Evolutionary conservation across 352 stramenopile genomes (phyloP), one percentile per base, ranked within the genome.

Genomic region (Pythium biforme): DNA sequence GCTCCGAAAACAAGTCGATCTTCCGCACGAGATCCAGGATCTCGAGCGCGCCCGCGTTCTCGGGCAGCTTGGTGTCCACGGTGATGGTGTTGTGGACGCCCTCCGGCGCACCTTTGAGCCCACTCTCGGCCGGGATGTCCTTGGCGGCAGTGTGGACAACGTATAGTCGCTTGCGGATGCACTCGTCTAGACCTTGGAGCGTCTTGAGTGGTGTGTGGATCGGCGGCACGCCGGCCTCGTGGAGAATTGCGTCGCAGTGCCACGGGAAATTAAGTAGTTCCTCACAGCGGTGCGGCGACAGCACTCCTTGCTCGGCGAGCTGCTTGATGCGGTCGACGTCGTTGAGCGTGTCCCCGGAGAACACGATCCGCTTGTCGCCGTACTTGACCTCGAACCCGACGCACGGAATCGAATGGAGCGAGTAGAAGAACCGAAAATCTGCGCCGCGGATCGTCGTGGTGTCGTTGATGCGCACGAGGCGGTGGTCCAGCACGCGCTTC

Each of bases 371-470:
- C 53, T 97, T 92, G 64, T 93, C 90, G 33, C 94, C 87, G 79
- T 97, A 99, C 4, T 81, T 88, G 65, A 94, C 88, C 53, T 97
- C 89, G 56, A 99, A 98, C 34, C 92, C 94, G 23, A 99, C 84
- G 69, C 95, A 99, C 23, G 95, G 95, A 59, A 99, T 99, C 39
- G 89, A 97, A 66, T 99, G 95, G 25, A 99, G 67, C 17, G 92
- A 97, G 73, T 99, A 98, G 39, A 96, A 98, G 68, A 99, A 99
- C 29, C 95, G 83, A 68, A 98, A 98, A n/a, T 84, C 89, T 26
- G 90, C 94, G 15, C 95, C 95, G 58, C 96, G 91, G 62, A 98
- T 98, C 53, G 92, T 90, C 19, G 97, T 90, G n/a, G 89, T 77
- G 59, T 98, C 82, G 51, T 97, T 97, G 63, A 98, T 97, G 43